A percentile compares a stretch with the other conserved stretches of the same genome.
Conservation (phyloP, 2,329 filamentous ascomycete genomes). For the Pseudonectria foliicola region DNA sequence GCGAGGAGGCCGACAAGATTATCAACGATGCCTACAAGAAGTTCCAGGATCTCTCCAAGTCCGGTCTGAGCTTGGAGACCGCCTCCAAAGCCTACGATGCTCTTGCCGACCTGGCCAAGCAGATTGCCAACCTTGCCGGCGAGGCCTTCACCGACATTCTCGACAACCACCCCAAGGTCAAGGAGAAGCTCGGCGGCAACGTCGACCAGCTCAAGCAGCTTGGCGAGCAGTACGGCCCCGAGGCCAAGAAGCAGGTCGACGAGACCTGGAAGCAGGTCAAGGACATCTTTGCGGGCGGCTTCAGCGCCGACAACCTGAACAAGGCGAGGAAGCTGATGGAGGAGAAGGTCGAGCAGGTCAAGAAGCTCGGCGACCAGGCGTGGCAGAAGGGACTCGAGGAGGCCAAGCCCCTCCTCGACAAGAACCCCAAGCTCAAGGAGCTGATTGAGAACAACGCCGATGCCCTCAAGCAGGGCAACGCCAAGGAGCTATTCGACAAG, state of each 20-base stretch:
- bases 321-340: conserved; percentile 57
- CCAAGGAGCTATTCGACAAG: conserved; percentile 55
- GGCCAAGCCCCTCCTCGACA: conserved; percentile 65
- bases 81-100: conserved; percentile 55
- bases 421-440: conserved; percentile 69
- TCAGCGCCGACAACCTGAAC: conserved; percentile 44
- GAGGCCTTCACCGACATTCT: conserved; percentile 59
- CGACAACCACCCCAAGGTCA: conserved; percentile 65
- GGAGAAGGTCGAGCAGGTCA: conserved; percentile 61
- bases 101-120: conserved; percentile 53
- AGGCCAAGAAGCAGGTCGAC: conserved; percentile 70
- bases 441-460: conserved; percentile 65
- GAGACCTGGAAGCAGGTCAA: conserved; percentile 62
- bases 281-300: conserved; percentile 55
- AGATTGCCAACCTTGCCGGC: conserved; percentile 53
- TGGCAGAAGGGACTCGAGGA: conserved; percentile 67
- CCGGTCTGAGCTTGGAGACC: conserved; percentile 55
- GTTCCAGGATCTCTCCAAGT: conserved; percentile 53
- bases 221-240: conserved; percentile 63
- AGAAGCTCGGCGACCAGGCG: conserved; percentile 62
- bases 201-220: conserved; percentile 63
- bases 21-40: conserved; percentile 61
- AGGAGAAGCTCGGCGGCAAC: conserved; percentile 63
- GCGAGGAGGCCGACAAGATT: conserved; percentile 62
- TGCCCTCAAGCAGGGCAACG: conserved; percentile 59